Conservation (phyloP, 805 yeast genomes). For the Candida stauntonica region DNA sequence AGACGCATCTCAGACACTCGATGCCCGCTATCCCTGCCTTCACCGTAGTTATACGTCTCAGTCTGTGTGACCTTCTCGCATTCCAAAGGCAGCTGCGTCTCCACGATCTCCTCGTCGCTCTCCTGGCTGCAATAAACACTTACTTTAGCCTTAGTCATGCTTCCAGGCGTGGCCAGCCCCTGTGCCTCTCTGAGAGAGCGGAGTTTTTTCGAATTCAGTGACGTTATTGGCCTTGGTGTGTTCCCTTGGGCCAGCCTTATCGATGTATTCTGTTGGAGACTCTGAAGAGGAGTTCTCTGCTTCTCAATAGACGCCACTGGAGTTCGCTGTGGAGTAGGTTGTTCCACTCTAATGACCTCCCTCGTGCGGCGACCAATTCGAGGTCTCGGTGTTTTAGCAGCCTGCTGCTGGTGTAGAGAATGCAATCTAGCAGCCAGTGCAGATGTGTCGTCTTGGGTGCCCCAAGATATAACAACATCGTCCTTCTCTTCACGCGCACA, state of each 20-base stretch:
- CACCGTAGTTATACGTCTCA: conserved; percentile 19
- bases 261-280: conserved; percentile 5
- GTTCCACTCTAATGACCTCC: conserved; percentile 9
- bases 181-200: background rate
- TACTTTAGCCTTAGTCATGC: conserved; percentile 2
- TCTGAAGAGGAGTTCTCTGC: conserved; percentile 7
- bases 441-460: conserved; percentile 7
- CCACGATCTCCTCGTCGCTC: conserved; percentile 13
- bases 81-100: conserved; percentile 1
- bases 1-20: conserved; percentile 9
- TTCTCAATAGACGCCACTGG: background rate
- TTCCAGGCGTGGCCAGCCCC: conserved; percentile 7
- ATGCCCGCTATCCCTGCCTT: background rate
- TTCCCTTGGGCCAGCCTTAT: conserved; percentile 1
- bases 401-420: background rate
- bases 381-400: conserved; percentile 7
- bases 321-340: conserved; percentile 7
- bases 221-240: background rate
- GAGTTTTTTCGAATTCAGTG: background rate
- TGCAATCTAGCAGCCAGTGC: background rate
- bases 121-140: conserved; percentile 10
- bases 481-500: background rate
- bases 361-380: conserved; percentile 2
- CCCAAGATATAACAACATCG: conserved; percentile 8
- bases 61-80: conserved; percentile 15